phyloP scores from a whole-genome alignment of 2,329 filamentous ascomycete genomes.

The Diaporthe batatas region DNA sequence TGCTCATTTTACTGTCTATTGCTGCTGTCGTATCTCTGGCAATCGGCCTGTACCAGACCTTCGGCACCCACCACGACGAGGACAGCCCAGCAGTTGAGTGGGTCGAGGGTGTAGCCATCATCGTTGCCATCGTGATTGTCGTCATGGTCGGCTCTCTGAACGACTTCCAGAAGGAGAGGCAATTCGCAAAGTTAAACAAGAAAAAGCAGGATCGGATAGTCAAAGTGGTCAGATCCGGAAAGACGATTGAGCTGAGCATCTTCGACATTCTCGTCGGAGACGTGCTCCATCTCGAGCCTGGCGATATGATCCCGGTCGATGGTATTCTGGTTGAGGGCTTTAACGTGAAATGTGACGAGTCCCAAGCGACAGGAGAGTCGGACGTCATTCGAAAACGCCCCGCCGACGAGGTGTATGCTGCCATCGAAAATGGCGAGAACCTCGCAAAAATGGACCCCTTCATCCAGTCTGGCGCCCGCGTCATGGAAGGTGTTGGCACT shows the following conservation, averaged over 20 bases:
- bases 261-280: conserved; percentile 79
- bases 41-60: conserved; percentile 81
- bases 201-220: conserved; percentile 83
- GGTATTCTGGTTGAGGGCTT: conserved; percentile 80
- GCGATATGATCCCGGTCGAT: conserved; percentile 81
- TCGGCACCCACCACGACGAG: conserved; percentile 67
- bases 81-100: conserved; percentile 75
- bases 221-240: conserved; percentile 79
- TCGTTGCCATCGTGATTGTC: conserved; percentile 83
- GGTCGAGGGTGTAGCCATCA: conserved; percentile 86
- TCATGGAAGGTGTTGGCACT: conserved; percentile 82
- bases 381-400: conserved; percentile 78
- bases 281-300: conserved; percentile 79
- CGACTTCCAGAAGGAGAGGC: conserved; percentile 84
- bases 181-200: conserved; percentile 82
- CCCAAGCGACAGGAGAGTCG: conserved; percentile 83
- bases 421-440: conserved; percentile 75
- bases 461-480: conserved; percentile 85
- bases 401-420: conserved; percentile 76
- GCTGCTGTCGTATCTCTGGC: conserved; percentile 81
- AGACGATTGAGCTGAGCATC: conserved; percentile 76
- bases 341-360: conserved; percentile 82
- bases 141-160: conserved; percentile 83
- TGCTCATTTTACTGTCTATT: conserved; percentile 77
- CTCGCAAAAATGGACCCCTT: conserved; percentile 84